Base-by-base conservation (phyloP, 352 stramenopile genomes). In the Proteromonas lacertae region DNA sequence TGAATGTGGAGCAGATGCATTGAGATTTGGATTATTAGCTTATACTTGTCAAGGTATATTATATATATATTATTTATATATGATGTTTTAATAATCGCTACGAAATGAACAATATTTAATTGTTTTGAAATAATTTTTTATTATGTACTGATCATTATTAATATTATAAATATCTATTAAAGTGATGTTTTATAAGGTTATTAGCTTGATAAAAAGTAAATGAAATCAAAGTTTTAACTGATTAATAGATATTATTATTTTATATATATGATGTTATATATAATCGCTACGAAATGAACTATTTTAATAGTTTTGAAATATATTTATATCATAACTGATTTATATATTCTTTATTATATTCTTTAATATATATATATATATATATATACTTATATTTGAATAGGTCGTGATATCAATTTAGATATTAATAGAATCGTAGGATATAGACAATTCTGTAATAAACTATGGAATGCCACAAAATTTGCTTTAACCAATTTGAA, bases 361-460 rank as follows among this genome's bases (percentile, higher is more conserved):
- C n/a, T n/a, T n/a, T n/a, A n/a, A 10, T 10, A 35, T 35, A 35
- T 24, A 35, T 24, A 24, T 24, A 9, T 40, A 10, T 52, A 52
- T 35, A 35, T 35, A 25, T 25, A 35, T 35, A 35, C 4, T 21
- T 9, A 21, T 25, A 35, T 35, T 9, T 35, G 9, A 21, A 10
- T 62, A 66, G 44, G 72, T 31, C 69, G 82, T 29, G 82, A 99
- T 56, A 90, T 99, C 44, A 99, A 97, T 55, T 53, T 99, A 38
- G 87, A 98, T 57, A 93, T 98, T 48, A 88, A 93, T 39, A 69
- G 82, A 41, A 64, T 99, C 14, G 79, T 96, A 29, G 78, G 75
- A 20, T 95, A 96, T 57, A 69, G 88, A 39, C 84, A 93, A 55
- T 99, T 98, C 53, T 96, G 88, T 48, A 99, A 99, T 66, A 99